Conservation (phyloP, 129 eudicot genomes). For the Deinandra increscens region DNA sequence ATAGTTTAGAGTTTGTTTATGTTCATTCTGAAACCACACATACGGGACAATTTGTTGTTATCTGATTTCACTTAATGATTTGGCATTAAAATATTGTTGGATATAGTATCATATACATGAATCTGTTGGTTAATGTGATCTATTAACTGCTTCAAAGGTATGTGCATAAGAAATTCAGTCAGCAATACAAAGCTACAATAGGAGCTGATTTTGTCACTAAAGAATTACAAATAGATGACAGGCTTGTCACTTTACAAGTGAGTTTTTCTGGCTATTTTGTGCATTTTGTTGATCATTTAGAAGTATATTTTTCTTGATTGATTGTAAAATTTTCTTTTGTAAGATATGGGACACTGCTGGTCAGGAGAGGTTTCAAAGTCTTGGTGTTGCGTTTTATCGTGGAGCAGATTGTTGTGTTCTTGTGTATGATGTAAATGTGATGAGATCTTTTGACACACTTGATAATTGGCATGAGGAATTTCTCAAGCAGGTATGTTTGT, state of each 20-base stretch:
- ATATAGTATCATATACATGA: background rate
- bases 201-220: conserved; percentile 98
- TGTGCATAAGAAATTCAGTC: conserved; percentile 94
- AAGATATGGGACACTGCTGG: conserved; percentile 99
- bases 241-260: conserved; percentile 89
- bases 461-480: conserved; percentile 94
- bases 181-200: conserved; percentile 96
- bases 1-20: too few relatives aligned
- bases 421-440: conserved; percentile 32
- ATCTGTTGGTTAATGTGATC: conserved; percentile 24
- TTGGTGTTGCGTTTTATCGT: conserved; percentile 93
- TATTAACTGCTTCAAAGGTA: conserved; percentile 54
- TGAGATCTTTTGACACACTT: conserved; percentile 79
- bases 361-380: conserved; percentile 96
- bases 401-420: conserved; percentile 93
- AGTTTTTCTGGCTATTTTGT: conserved; percentile 21
- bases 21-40: too few relatives aligned
- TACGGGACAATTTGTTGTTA: background rate
- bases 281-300: background rate
- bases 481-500: conserved; percentile 67
- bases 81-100: background rate
- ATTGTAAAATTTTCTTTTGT: conserved; percentile 5
- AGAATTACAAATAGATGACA: conserved; percentile 92
- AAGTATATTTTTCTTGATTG: conserved; percentile 10
- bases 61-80: background rate